Conservation (phyloP, 2,329 filamentous ascomycete genomes). For the Gnomoniopsis smithogilvyi region DNA sequence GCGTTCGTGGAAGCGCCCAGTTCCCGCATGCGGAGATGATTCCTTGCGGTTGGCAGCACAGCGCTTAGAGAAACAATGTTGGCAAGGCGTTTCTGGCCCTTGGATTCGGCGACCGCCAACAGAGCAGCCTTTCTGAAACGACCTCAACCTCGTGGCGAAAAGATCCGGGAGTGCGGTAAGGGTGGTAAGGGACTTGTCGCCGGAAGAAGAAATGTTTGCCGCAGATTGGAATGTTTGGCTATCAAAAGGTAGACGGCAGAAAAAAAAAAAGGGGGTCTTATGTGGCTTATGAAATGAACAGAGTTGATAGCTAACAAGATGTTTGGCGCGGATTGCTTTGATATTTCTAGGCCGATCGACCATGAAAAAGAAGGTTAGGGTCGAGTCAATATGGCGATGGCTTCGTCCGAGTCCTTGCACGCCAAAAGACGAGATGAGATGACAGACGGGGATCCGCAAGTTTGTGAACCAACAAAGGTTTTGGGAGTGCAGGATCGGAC, state of each 20-base stretch:
- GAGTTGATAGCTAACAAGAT: neutral
- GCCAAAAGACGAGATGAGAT: neutral
- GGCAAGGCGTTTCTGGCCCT: slow-evolving; percentile 12
- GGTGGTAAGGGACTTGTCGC: neutral
- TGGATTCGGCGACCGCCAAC: slow-evolving; percentile 4
- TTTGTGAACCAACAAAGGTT: neutral
- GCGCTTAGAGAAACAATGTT: slow-evolving; percentile 19
- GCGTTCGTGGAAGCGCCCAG: slow-evolving; percentile 12
- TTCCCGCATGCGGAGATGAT: slow-evolving; percentile 6
- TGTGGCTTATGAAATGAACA: neutral
- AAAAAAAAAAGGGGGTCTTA: neutral
- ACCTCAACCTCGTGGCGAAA: slow-evolving; percentile 5
- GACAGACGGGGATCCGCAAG: neutral
- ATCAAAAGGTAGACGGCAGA: neutral
- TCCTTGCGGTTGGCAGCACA: slow-evolving; percentile 1
- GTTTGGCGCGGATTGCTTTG: slow-evolving; percentile 5
- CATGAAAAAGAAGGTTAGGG: neutral
- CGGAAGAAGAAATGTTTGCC: neutral
- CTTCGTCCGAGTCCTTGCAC: neutral
- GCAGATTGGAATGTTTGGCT: no score
- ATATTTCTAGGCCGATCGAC: slow-evolving; percentile 1
- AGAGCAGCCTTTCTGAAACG: slow-evolving; percentile 11
- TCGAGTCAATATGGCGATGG: neutral
- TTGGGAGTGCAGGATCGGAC: neutral
- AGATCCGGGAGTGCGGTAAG: neutral